Conservation (phyloP, 2,329 filamentous ascomycete genomes). For the Microcyclosporella mali region DNA sequence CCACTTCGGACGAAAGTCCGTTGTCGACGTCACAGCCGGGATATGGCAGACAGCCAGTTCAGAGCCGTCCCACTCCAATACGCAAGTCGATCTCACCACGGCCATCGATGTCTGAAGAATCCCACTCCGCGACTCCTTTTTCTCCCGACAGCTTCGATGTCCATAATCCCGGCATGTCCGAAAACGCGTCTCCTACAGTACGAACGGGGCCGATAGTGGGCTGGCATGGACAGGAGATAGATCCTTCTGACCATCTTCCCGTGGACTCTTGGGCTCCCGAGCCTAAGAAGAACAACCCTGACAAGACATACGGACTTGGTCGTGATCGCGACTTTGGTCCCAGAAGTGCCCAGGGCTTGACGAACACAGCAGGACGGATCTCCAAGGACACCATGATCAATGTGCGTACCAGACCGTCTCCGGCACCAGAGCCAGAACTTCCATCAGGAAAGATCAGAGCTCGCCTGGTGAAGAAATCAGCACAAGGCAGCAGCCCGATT, state of each 20-base stretch:
- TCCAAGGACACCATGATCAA: slow-evolving; percentile 31
- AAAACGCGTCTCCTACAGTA: not conserved
- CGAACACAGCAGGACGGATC: slow-evolving; percentile 14
- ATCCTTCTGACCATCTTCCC: slow-evolving; percentile 74
- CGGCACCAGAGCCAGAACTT: slow-evolving; percentile 32
- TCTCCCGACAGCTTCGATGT: slow-evolving; percentile 70
- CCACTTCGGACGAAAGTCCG: slow-evolving; percentile 36
- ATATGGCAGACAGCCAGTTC: not conserved
- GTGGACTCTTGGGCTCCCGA: slow-evolving; percentile 73
- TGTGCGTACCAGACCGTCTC: slow-evolving; percentile 27
- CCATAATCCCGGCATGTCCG: slow-evolving; percentile 52
- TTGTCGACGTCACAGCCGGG: slow-evolving; percentile 26
- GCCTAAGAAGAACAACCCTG: slow-evolving; percentile 54
- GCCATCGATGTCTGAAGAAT: slow-evolving; percentile 48
- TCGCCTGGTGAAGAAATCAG: slow-evolving; percentile 59
- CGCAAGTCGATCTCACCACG: slow-evolving; percentile 71
- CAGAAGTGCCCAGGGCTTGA: slow-evolving; percentile 16
- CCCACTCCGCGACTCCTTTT: slow-evolving; percentile 59
- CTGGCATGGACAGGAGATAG: slow-evolving; percentile 68
- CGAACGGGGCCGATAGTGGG: slow-evolving; percentile 64
- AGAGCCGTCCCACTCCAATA: slow-evolving; percentile 32
- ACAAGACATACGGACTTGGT: slow-evolving; percentile 31
- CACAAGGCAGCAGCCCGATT: slow-evolving; percentile 8
- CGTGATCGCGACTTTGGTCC: slow-evolving; percentile 32
- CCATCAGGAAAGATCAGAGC: slow-evolving; percentile 35